Evolutionary conservation across 2,329 filamentous ascomycete species (phyloP), one percentile per base, ranked within the genome.

Genomic region (Xylaria sp.): DNA sequence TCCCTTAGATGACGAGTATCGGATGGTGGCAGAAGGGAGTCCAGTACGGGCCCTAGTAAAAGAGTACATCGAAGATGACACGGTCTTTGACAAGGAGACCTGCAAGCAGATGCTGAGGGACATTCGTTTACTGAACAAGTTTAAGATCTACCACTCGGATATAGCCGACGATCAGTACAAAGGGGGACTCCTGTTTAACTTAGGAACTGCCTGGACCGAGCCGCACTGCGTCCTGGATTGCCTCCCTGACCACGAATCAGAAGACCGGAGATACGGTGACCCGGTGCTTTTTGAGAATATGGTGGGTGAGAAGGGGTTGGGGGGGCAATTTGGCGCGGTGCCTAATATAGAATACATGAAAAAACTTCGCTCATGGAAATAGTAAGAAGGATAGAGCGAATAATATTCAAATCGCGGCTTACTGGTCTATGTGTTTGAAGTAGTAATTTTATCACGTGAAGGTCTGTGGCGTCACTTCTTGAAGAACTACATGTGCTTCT

Each of bases 221-320:
- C 58, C 58, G 16, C 55, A 58, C 47, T 58, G 52, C 26, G 19
- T 60, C 13, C 48, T 50, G 55, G 9, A 52, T 26, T 42, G 42
- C n/a, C 26, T 22, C 2, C 48, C 57, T 5, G 24, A 24, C n/a
- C 3, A 45, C 21, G 39, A 7, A 5, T 22, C 50, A 20, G 22
- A 37, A 16, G 44, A 44, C 19, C 44, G 48, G 40, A 50, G 17
- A 24, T n/a, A 50, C 2, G 17, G 17, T 4, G 40, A 50, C 21
- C 18, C 22, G 11, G 18, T 29, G 18, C 13, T 43, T 7, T 39
- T 50, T 22, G 17, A 44, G 22, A 26, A 24, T 21, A 50, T 50
- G 48, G 19, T 50, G 16, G 19, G 40, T 11, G 48, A 44, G 19
- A 22, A 39, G 24, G 38, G 38, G 11, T 18, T 50, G 4, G 17